Conservation (phyloP, 352 stramenopile genomes). For the Pythium aristosporum region DNA sequence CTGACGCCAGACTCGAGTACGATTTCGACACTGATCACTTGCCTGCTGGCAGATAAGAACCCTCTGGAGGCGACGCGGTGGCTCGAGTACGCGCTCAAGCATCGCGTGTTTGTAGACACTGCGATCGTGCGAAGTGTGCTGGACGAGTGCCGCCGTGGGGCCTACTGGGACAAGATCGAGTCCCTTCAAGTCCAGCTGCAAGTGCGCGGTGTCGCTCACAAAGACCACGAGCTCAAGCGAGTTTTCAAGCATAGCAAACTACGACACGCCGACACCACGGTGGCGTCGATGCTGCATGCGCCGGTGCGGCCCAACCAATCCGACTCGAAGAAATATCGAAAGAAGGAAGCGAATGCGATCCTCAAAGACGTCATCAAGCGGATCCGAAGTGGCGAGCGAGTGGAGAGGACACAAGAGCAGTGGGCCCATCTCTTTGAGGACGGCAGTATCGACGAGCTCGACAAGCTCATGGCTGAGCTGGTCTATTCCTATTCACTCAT, state of each 20-base stretch:
- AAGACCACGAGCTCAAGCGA: slow-evolving; percentile 15
- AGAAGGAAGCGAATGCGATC: slow-evolving; percentile 1
- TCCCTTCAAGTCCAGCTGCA: slow-evolving; percentile 7
- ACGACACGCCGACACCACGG: neutral
- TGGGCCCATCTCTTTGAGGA: slow-evolving; percentile 27
- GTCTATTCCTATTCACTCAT: neutral
- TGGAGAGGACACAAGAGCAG: slow-evolving; percentile 7
- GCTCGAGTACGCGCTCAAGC: slow-evolving; percentile 21
- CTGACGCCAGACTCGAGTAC: slow-evolving; percentile 46
- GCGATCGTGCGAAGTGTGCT: slow-evolving; percentile 34
- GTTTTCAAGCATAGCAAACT: slow-evolving; percentile 8
- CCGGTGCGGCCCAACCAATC: neutral
- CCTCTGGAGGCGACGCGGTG: slow-evolving; percentile 15
- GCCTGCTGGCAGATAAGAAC: slow-evolving; percentile 41
- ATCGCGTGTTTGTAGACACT: slow-evolving; percentile 14
- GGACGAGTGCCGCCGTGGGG: slow-evolving; percentile 45
- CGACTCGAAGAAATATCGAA: slow-evolving; percentile 8
- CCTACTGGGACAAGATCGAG: slow-evolving; percentile 37
- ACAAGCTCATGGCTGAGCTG: slow-evolving; percentile 25
- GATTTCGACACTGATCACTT: slow-evolving; percentile 39
- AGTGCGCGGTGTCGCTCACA: slow-evolving; percentile 14
- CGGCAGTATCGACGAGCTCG: slow-evolving; percentile 24
- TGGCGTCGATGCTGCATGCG: neutral
- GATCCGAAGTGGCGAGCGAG: neutral
- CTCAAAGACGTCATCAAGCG: neutral